phyloP scores from a whole-genome alignment of 208 protist species.

The Ichthyophonus hoferi region DNA sequence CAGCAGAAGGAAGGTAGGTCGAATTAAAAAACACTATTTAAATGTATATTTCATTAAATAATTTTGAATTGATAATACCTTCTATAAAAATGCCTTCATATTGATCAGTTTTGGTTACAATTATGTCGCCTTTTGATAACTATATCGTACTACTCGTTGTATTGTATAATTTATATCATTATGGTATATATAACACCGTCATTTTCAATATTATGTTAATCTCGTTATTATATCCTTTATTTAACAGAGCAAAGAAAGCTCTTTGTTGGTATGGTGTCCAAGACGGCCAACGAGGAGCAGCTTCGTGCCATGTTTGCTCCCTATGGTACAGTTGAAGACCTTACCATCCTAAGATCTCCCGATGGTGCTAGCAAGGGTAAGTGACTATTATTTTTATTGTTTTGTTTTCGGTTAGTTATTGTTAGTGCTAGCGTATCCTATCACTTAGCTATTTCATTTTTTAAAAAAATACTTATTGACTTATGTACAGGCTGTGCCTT shows the following conservation, averaged over 20 bases:
- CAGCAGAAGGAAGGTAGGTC: constrained; percentile 34
- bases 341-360: constrained; percentile 47
- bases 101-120: not conserved
- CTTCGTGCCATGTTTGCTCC: constrained; percentile 48
- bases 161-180: too few relatives aligned
- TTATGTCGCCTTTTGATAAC: not conserved
- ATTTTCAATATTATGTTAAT: too few relatives aligned
- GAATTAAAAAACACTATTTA: not conserved
- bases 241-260: constrained; percentile 51
- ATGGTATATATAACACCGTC: too few relatives aligned
- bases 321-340: constrained; percentile 56
- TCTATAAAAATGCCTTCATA: not conserved
- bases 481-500: constrained; percentile 64
- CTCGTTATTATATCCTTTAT: too few relatives aligned
- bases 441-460: too few relatives aligned
- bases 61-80: not conserved
- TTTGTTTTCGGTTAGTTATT: too few relatives aligned
- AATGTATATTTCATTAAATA: not conserved
- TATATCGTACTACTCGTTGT: not conserved
- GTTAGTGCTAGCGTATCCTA: too few relatives aligned
- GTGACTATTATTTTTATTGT: too few relatives aligned
- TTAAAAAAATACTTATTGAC: too few relatives aligned
- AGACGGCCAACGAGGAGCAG: constrained; percentile 42
- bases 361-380: constrained; percentile 52
- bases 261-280: constrained; percentile 63